Evolutionary conservation across 208 protist genomes (phyloP), one percentile per base, ranked within the genome.

Genomic region (Trypanosoma platydactyli): DNA sequence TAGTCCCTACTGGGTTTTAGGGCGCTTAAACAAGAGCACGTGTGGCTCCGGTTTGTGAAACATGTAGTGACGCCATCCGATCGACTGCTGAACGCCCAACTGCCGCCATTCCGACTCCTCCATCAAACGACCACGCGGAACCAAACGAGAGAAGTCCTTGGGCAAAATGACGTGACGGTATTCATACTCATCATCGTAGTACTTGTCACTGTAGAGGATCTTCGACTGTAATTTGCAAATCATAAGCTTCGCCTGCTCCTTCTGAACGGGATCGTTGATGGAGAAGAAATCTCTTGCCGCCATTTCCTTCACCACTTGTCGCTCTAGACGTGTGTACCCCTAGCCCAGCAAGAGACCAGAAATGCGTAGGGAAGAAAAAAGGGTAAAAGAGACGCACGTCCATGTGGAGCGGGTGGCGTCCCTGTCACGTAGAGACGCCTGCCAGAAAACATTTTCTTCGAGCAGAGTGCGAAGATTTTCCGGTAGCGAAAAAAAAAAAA

Each of bases 91-190:
- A 27, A 99, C 97, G 25, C 98, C 98, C 18, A 99, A 80, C 46
- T 92, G 86, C 9, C 98, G 89, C 94, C 98, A 99, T 80, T 99
- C 98, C 20, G 64, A 79, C 79, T 99, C 98, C 5, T 81, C 88
- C 86, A 99, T 95, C 9, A 99, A 71, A 3, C 87, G 83, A 46
- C 78, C 77, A 38, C 91, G 91, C n/a, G 97, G 96, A 9, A 98
- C 83, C 1, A 93, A 64, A 45, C 96, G 86, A 16, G 86, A 81
- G 25, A 99, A 84, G 38, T 99, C 96, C 64, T 97, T 94, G 33
- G 98, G 98, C 42, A 99, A 79, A 56, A 99, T 99, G 4, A 99
- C 98, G 70, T 99, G 98, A 40, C 98, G 97, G 79, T 98, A 99
- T 87, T 99, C 97, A 73, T 86, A 98, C 46, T 79, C 64, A 56